These are phyloP conservation scores for Aspergillus sp. DNA, from an alignment of 2,329 filamentous ascomycete species.

Conservation along the genomic window DNA sequence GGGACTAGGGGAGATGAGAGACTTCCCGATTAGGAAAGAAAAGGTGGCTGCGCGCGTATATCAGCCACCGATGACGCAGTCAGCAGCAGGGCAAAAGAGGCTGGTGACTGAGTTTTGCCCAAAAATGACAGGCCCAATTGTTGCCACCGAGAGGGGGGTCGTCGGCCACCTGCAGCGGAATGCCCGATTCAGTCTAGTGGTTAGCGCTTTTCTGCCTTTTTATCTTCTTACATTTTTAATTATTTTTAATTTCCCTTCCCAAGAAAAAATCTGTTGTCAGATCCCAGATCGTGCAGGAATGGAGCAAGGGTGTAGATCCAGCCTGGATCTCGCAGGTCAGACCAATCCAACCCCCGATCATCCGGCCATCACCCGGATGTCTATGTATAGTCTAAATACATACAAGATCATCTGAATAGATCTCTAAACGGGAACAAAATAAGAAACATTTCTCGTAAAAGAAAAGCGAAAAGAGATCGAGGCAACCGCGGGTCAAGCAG, in stretches of 20 bases:
- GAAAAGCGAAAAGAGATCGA: background rate
- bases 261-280: background rate
- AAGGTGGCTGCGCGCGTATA: background rate
- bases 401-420: background rate
- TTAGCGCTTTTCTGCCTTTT: background rate
- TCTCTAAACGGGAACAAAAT: background rate
- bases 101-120: background rate
- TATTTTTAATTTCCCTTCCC: background rate
- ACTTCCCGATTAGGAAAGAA: background rate
- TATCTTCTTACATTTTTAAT: background rate
- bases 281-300: conserved; percentile 13
- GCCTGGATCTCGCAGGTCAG: conserved; percentile 12
- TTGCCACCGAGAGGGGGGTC: background rate
- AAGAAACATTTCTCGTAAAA: background rate
- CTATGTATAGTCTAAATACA: too few relatives aligned
- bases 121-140: conserved; percentile 2
- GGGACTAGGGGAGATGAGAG: background rate
- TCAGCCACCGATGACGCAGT: conserved; percentile 9
- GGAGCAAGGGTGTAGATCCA: conserved; percentile 12
- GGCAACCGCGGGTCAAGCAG: background rate
- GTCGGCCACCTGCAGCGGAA: conserved; percentile 2
- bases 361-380: background rate
- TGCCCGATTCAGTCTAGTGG: background rate
- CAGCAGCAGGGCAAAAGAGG: background rate
- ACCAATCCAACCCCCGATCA: background rate